Percentiles rank a stretch among this genome's conserved stretches.
These are phyloP conservation scores for Croton setiger DNA, from an alignment of 441 rosid genomes.

Conservation along the genomic window DNA sequence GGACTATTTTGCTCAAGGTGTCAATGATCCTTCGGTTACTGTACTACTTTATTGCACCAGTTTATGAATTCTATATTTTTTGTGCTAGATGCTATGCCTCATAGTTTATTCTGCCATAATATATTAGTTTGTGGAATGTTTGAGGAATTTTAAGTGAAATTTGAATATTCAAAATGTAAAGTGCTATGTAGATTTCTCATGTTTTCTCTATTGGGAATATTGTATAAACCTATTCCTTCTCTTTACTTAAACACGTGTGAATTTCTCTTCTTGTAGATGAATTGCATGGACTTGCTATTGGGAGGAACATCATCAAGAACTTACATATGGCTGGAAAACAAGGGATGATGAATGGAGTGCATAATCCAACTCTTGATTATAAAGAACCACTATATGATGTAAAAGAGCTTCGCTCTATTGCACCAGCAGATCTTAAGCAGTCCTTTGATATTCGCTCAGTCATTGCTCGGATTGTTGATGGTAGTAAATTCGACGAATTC, in stretches of 20 bases:
- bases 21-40: conserved; percentile 6
- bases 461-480: conserved; percentile 90
- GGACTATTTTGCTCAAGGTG: conserved; percentile 98
- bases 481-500: conserved; percentile 97
- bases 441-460: conserved; percentile 86
- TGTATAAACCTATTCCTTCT: background rate
- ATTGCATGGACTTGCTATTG: conserved; percentile 88
- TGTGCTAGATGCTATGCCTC: background rate
- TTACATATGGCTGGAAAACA: conserved; percentile 81
- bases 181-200: background rate
- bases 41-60: background rate
- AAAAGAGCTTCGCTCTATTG: conserved; percentile 83
- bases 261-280: conserved; percentile 59
- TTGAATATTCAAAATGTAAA: background rate
- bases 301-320: conserved; percentile 89
- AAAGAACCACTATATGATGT: conserved; percentile 80
- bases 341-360: conserved; percentile 34
- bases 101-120: conserved; percentile 1
- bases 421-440: conserved; percentile 89
- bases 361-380: conserved; percentile 35
- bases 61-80: conserved; percentile 23
- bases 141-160: background rate
- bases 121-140: background rate
- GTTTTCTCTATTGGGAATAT: background rate
- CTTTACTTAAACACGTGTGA: background rate